Base-by-base conservation (phyloP, 1,139 yeast genomes). In the Scheffersomyces illinoinensis region DNA sequence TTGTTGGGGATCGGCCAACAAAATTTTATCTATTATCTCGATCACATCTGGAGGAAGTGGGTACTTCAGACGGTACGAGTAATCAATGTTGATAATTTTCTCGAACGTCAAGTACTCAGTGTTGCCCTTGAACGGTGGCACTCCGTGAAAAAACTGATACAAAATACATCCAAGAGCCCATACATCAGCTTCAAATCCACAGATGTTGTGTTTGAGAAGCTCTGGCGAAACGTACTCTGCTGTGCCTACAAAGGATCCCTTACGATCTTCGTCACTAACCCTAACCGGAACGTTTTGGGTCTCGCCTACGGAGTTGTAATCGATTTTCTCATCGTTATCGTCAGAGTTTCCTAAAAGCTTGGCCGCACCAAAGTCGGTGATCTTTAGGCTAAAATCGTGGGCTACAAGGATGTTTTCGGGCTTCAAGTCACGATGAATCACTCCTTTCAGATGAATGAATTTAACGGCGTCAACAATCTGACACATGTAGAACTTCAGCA, bases 341-440 rank as follows among this genome's bases (percentile, higher is more conserved):
- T 82, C 82, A 26, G 72, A 75, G 14, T 81, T 87, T 7, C 65
- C 67, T 56, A 95, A 75, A 47, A 96, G 76, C 71, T 93, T 93
- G 1, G 99, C 99, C 1, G 99, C 96, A 26, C 99, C 99, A 74
- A 96, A 96, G 75, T 96, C 99, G n/a, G 99, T 95, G 58, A 96
- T 85, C 72, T 93, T 93, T 60, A 95, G 81, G 64, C 91, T 87
- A 86, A 90, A 88, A 59, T 90, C 88, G 61, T 83, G 82, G 66
- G 93, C 96, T 57, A 96, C 85, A 63, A 95, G 77, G 50, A 90
- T 88, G 70, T 95, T 95, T 69, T 95, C 99, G 0, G 99, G 99
- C 75, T 95, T 95, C 65, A 95, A 81, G 73, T 95, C 99, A 62
- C 99, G 85, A 72, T 95, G 99, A 53, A 95, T 87, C 20, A 96